These are phyloP conservation scores for Calonectria henricotiae DNA, from an alignment of 2,329 filamentous ascomycete species.

Conservation along the genomic window DNA sequence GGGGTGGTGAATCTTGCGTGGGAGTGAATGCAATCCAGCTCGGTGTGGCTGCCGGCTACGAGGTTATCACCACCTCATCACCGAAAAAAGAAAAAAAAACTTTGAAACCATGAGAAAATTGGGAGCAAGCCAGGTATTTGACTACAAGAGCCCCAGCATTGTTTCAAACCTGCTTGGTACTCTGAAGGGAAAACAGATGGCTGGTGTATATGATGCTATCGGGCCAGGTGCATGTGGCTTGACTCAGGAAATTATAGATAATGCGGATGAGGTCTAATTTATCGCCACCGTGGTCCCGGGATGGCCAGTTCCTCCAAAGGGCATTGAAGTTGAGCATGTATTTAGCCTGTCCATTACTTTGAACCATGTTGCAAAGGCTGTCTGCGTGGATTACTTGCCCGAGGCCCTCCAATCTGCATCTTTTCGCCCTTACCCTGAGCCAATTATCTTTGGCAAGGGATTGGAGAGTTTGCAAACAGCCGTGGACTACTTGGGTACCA, in stretches of 20 bases:
- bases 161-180: not conserved
- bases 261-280: slow-evolving; percentile 6
- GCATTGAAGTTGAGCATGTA: not conserved
- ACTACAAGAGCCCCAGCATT: slow-evolving; percentile 10
- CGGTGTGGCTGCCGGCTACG: slow-evolving; percentile 16
- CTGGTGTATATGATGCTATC: slow-evolving; percentile 3
- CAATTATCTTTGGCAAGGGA: not conserved
- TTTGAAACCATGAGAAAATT: not conserved
- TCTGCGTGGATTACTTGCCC: slow-evolving; percentile 12
- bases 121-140: slow-evolving; percentile 14
- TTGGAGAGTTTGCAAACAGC: slow-evolving; percentile 24
- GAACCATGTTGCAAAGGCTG: slow-evolving; percentile 6
- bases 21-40: slow-evolving; percentile 27
- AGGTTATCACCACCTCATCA: slow-evolving; percentile 18
- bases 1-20: slow-evolving; percentile 23
- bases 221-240: not conserved
- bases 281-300: slow-evolving; percentile 9
- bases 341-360: slow-evolving; percentile 13
- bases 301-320: not conserved
- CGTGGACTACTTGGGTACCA: not conserved
- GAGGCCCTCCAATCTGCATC: slow-evolving; percentile 3
- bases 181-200: not conserved
- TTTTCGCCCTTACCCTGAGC: not conserved
- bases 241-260: slow-evolving; percentile 3
- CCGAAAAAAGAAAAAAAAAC: not conserved